Evolutionary conservation across 2,329 filamentous ascomycete species (phyloP).

Genomic region (Trichoderma koningii): DNA sequence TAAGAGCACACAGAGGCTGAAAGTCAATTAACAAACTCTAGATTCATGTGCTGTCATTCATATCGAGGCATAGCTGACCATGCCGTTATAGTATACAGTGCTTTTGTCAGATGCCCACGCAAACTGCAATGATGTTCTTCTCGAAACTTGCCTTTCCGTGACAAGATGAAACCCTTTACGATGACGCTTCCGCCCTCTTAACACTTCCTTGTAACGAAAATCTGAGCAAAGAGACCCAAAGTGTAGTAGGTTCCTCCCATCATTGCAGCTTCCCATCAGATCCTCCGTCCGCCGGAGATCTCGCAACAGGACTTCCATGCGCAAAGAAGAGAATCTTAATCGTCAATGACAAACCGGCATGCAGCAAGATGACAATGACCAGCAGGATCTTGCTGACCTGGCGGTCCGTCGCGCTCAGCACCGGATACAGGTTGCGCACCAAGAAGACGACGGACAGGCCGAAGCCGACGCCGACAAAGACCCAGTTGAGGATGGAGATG

Average conservation of each 20-base stretch:
- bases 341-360: conserved; percentile 85
- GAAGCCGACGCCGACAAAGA: conserved; percentile 87
- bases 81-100: conserved; percentile 17
- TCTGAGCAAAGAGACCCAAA: not conserved
- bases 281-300: conserved; percentile 42
- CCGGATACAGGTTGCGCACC: conserved; percentile 83
- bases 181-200: not conserved
- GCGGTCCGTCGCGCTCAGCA: conserved; percentile 87
- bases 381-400: conserved; percentile 89
- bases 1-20: not conserved
- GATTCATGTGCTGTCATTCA: conserved; percentile 17
- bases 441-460: conserved; percentile 81
- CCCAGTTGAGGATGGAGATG: conserved; percentile 84
- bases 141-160: not conserved
- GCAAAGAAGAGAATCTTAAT: conserved; percentile 99
- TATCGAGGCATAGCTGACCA: conserved; percentile 16
- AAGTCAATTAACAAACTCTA: not conserved
- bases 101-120: conserved; percentile 28
- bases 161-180: not conserved
- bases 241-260: too few relatives aligned
- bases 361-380: conserved; percentile 78
- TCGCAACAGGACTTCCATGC: conserved; percentile 59
- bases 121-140: not conserved
- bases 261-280: conserved; percentile 30
- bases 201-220: not conserved